These are phyloP conservation scores for Acacia melanoxylon DNA, from an alignment of 306 rosid genomes.

Conservation along the genomic window DNA sequence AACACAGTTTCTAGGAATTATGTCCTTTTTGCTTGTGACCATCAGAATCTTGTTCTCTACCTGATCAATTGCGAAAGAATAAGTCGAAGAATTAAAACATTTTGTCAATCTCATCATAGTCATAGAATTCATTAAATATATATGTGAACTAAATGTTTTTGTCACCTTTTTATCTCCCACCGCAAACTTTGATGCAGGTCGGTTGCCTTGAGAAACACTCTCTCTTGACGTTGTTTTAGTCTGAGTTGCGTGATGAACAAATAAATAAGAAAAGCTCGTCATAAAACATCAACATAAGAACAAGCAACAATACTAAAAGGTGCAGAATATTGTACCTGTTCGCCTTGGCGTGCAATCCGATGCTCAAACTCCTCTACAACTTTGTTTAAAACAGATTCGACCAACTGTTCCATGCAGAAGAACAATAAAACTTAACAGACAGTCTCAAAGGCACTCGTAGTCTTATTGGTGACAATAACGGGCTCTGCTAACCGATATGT, in stretches of 20 bases:
- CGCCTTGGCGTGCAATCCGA: constrained; percentile 63
- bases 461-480: constrained; percentile 6
- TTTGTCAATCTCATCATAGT: neutral
- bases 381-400: constrained; percentile 84
- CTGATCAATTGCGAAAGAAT: constrained; percentile 33
- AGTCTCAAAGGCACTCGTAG: constrained; percentile 21
- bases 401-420: constrained; percentile 62
- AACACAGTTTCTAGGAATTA: constrained; percentile 36
- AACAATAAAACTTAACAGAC: constrained; percentile 26
- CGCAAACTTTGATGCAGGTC: constrained; percentile 43
- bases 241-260: constrained; percentile 34
- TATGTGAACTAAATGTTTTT: constrained; percentile 11
- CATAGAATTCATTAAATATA: constrained; percentile 16
- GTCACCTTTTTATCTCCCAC: constrained; percentile 59
- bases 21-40: constrained; percentile 48
- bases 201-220: constrained; percentile 48
- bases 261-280: constrained; percentile 22
- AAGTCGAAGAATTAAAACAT: constrained; percentile 25
- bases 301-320: neutral
- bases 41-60: constrained; percentile 39
- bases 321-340: constrained; percentile 49
- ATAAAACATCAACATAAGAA: constrained; percentile 15
- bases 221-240: constrained; percentile 48
- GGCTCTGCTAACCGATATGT: constrained; percentile 18
- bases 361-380: constrained; percentile 88